Evolutionary conservation across 2,329 filamentous ascomycete species (phyloP), one percentile per base, ranked within the genome.

Genomic region (Xylariaceae sp.): DNA sequence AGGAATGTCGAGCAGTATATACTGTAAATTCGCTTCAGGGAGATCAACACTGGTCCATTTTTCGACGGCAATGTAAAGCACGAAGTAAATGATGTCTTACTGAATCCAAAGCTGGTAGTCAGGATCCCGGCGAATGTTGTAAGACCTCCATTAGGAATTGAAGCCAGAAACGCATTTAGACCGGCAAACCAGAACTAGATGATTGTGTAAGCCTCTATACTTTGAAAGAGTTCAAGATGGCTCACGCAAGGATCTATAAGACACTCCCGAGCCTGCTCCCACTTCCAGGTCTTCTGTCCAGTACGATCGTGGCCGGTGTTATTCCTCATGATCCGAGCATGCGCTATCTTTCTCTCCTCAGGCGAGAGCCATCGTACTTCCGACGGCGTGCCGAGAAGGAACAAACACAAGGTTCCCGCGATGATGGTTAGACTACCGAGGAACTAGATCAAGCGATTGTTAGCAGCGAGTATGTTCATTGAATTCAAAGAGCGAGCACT

Each of bases 281-380:
- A 68, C 45, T 62, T 62, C 65, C 65, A 68, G 6, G 49, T 61
- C 52, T 63, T 68, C 21, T 64, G 55, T 1, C 63, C 65, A 0
- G 66, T 67, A 7, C 60, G 57, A 44, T 68, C 65, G 39, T 68
- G 59, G 2, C 65, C 66, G 3, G 64, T 67, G 27, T 68, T 67
- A 41, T 68, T 68, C 17, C 54, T 40, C 40, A 59, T 53, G 45
- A 69, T 67, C 1, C 66, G 61, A 3, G 61, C 52, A n/a, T 63
- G 62, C 5, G 64, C 65, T 55, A 68, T 67, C 16, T 59, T 58
- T 52, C 59, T 67, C 55, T 68, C 64, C 43, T 63, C 62, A 4
- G 57, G 43, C 2, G 60, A 59, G 21, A 69, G 39, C 65, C 66
- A 68, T 11, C 60, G 56, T 2, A 68, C 66, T 40, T 69, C 65